These are phyloP conservation scores for Phaeotremella fagi DNA, from an alignment of 768 basidiomycete species.

Conservation along the genomic window DNA sequence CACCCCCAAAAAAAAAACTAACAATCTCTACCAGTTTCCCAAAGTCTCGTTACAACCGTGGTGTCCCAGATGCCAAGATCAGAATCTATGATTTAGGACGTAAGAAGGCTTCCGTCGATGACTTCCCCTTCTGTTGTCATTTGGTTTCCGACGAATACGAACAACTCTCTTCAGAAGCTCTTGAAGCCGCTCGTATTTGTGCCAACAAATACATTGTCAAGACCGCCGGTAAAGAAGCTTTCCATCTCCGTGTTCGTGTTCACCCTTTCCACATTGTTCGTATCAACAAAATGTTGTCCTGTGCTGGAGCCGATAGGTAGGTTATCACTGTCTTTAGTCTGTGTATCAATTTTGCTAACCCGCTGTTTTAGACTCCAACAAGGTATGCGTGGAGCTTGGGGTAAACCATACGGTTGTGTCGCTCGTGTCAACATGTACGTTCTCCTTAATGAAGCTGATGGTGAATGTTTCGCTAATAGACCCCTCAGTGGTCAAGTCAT, in stretches of 20 bases:
- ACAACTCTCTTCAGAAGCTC: slow-evolving; percentile 88
- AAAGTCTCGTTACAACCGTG: slow-evolving; percentile 78
- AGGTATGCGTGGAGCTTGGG: slow-evolving; percentile 99
- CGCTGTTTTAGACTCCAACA: slow-evolving; percentile 46
- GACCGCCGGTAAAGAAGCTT: slow-evolving; percentile 95
- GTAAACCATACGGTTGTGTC: slow-evolving; percentile 90
- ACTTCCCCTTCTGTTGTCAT: slow-evolving; percentile 90
- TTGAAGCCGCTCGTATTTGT: slow-evolving; percentile 97
- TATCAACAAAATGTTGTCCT: slow-evolving; percentile 99
- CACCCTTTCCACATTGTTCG: slow-evolving; percentile 99
- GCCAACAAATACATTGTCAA: slow-evolving; percentile 99
- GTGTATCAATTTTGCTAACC: too few relatives aligned
- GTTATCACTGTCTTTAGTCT: slow-evolving; percentile 29
- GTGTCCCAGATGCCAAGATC: slow-evolving; percentile 93
- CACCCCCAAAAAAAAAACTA: not conserved
- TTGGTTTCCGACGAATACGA: slow-evolving; percentile 98
- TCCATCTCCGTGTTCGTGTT: slow-evolving; percentile 94
- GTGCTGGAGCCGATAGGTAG: slow-evolving; percentile 95
- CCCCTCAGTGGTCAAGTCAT: slow-evolving; percentile 84
- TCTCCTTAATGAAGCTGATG: not conserved
- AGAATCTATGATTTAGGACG: slow-evolving; percentile 93
- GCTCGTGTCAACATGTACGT: slow-evolving; percentile 46
- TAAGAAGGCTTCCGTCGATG: slow-evolving; percentile 93
- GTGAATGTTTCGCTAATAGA: not conserved
- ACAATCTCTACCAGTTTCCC: slow-evolving; percentile 36